Conservation (phyloP, 352 stramenopile species). For the Globisporangium viniferum region DNA sequence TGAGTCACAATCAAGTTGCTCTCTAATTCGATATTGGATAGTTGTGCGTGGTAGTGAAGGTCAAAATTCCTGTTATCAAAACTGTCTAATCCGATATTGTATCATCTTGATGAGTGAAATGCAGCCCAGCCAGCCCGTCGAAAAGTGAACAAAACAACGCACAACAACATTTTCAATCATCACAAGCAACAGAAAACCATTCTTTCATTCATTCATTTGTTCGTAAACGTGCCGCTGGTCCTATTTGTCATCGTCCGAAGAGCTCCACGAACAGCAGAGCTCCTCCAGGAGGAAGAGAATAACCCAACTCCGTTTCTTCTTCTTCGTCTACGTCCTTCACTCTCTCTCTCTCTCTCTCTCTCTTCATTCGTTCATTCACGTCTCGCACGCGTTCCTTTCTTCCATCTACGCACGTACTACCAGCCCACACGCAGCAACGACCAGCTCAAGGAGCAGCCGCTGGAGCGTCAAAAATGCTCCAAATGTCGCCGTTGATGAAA, state of each 20-base stretch:
- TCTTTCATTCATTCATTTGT: background rate
- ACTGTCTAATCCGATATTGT: too few species aligned
- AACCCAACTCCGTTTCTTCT: conserved; percentile 12
- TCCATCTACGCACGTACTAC: background rate
- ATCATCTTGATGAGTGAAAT: too few species aligned
- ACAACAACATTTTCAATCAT: too few species aligned
- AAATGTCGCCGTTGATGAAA: conserved; percentile 89
- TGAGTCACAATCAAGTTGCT: too few species aligned
- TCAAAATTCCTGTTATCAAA: too few species aligned
- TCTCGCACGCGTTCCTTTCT: background rate
- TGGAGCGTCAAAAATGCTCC: conserved; percentile 61
- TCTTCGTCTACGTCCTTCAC: conserved; percentile 6
- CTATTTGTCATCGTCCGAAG: conserved; percentile 37
- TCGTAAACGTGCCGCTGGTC: background rate
- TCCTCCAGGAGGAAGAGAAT: conserved; percentile 39
- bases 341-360: conserved; percentile 13
- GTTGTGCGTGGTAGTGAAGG: too few species aligned
- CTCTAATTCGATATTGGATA: too few species aligned
- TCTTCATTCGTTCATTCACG: conserved; percentile 7
- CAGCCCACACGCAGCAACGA: background rate
- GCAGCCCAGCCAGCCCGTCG: too few species aligned
- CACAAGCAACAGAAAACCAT: background rate
- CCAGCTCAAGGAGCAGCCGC: conserved; percentile 7
- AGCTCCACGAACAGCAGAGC: conserved; percentile 15
- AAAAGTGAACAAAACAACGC: too few species aligned